Conservation (phyloP, 2,329 filamentous ascomycete species). For the Colletotrichum sp. region DNA sequence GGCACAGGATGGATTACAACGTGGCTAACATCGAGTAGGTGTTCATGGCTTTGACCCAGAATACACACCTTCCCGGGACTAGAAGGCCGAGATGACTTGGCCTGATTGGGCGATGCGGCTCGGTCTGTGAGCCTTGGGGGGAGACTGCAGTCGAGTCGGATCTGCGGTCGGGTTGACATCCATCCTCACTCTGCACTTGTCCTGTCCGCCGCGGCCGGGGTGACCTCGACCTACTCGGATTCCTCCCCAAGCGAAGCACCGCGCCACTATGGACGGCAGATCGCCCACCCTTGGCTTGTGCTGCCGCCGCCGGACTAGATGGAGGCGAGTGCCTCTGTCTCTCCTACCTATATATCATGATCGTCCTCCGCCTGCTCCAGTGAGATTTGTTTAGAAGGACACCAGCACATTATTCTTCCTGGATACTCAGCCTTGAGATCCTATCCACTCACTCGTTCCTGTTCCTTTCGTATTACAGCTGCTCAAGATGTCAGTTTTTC, state of each 20-base stretch:
- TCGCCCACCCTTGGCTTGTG: constrained; percentile 9
- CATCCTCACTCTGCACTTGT: not conserved
- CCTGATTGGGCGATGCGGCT: constrained; percentile 4
- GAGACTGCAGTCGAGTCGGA: constrained; percentile 3
- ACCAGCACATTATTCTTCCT: constrained; percentile 8
- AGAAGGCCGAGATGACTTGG: constrained; percentile 5
- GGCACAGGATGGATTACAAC: constrained; percentile 12
- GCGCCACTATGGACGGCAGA: constrained; percentile 15
- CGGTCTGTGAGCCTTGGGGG: constrained; percentile 10
- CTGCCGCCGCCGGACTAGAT: not conserved
- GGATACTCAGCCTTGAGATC: constrained; percentile 17
- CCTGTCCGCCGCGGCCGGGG: constrained; percentile 1
- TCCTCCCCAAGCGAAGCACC: constrained; percentile 14
- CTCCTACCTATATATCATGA: constrained; percentile 20
- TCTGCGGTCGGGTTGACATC: not conserved
- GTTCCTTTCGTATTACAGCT: constrained; percentile 10
- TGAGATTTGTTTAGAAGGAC: not conserved
- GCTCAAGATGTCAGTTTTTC: constrained; percentile 15
- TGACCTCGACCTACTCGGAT: constrained; percentile 3
- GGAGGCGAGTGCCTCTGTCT: constrained; percentile 7
- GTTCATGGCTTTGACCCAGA: constrained; percentile 17
- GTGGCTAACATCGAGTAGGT: constrained; percentile 13
- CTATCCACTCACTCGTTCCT: constrained; percentile 17
- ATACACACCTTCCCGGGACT: constrained; percentile 5
- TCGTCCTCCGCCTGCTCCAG: constrained; percentile 2